Percentiles rank a stretch among this genome's conserved stretches.
phyloP scores from a whole-genome alignment of 2,329 filamentous ascomycete genomes.

The Chalaropsis ovoidea region DNA sequence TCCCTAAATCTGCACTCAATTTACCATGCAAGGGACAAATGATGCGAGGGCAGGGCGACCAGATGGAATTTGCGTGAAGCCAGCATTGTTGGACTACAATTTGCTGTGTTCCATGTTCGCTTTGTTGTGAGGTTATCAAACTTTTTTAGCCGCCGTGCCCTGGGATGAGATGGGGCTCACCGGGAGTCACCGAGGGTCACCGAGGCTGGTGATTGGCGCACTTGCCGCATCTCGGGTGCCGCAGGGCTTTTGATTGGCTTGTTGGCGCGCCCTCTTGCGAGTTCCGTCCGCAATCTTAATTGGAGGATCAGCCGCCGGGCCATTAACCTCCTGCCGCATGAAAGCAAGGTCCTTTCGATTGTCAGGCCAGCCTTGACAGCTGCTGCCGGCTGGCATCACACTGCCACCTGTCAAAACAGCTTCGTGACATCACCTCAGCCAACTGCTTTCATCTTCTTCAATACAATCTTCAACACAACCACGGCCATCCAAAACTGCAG shows the following conservation, averaged over 20 bases:
- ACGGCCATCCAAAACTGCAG: too few species aligned
- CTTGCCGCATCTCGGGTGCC: neutral
- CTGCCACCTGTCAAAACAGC: too few species aligned
- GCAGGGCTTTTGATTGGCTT: neutral
- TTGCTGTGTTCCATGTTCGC: neutral
- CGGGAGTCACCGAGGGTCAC: neutral
- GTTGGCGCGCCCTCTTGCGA: neutral
- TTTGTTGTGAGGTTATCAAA: neutral
- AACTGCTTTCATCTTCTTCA: too few species aligned
- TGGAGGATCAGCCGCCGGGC: neutral
- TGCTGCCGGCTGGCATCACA: too few species aligned
- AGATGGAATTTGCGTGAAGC: constrained; percentile 10
- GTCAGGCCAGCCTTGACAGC: too few species aligned
- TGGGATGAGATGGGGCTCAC: neutral
- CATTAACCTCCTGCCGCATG: too few species aligned
- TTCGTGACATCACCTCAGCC: too few species aligned
- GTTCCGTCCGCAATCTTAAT: too few species aligned
- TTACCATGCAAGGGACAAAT: constrained; percentile 9
- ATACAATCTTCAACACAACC: too few species aligned
- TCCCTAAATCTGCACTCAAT: constrained; percentile 12
- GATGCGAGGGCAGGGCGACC: neutral
- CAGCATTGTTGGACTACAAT: neutral
- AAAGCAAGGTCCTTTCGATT: too few species aligned
- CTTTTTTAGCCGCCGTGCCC: constrained; percentile 8
- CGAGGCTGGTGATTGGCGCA: neutral